A percentile compares a stretch with the other conserved stretches of the same genome.
These are phyloP conservation scores for Hydnomerulius pinastri DNA, from an alignment of 768 basidiomycete genomes.

Conservation along the genomic window DNA sequence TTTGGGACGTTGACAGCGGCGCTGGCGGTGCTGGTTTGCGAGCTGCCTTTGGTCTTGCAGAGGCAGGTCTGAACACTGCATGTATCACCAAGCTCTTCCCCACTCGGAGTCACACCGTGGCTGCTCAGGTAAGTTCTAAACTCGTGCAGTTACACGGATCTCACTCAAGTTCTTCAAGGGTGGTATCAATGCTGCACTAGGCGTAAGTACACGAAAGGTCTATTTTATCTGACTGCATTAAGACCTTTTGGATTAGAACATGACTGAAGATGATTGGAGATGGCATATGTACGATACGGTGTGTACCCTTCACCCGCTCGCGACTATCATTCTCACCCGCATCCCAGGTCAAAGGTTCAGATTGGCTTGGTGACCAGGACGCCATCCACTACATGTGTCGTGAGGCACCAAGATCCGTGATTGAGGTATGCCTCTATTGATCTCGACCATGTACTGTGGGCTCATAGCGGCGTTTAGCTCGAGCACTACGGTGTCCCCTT, in stretches of 20 bases:
- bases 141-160: not conserved
- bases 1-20: constrained; percentile 57
- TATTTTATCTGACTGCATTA: constrained; percentile 6
- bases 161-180: constrained; percentile 52
- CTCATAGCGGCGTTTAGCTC: constrained; percentile 55
- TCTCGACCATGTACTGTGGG: not conserved
- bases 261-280: constrained; percentile 99
- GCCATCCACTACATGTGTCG: constrained; percentile 99
- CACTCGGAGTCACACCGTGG: constrained; percentile 97
- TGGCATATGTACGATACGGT: constrained; percentile 99
- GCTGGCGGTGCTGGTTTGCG: constrained; percentile 98
- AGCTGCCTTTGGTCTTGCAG: constrained; percentile 97
- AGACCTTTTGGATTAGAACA: constrained; percentile 58
- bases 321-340: constrained; percentile 15
- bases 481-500: constrained; percentile 99
- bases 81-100: constrained; percentile 99
- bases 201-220: constrained; percentile 51
- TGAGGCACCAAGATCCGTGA: constrained; percentile 91
- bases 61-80: constrained; percentile 97
- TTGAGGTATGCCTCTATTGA: constrained; percentile 60
- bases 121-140: constrained; percentile 73
- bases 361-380: constrained; percentile 99
- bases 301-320: constrained; percentile 28
- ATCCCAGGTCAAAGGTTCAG: constrained; percentile 93
- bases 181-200: constrained; percentile 97